A percentile compares a stretch with the other conserved stretches of the same genome.
Evolutionary conservation across 257 asterid species (phyloP).

Genomic region (Linderniella brevidens): DNA sequence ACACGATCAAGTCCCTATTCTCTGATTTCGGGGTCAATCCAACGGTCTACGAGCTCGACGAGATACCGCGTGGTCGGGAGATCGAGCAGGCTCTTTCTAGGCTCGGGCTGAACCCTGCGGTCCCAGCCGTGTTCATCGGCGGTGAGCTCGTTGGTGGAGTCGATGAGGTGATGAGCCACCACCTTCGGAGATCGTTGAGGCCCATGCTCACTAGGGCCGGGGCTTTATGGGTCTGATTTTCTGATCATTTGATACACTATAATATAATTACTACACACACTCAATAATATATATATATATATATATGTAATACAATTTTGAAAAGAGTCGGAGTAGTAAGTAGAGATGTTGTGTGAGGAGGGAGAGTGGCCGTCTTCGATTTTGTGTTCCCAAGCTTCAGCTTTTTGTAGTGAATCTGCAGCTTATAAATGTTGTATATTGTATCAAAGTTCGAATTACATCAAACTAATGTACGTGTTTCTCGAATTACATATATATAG

Average conservation of each 20-base stretch:
- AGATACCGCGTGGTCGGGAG: conserved; percentile 18
- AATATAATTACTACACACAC: neutral
- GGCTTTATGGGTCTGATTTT: conserved; percentile 29
- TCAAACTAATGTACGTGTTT: too few species aligned
- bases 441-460: too few species aligned
- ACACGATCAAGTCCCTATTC: conserved; percentile 24
- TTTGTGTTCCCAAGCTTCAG: too few species aligned
- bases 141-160: conserved; percentile 41
- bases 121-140: conserved; percentile 57
- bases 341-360: too few species aligned
- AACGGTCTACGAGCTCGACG: conserved; percentile 24
- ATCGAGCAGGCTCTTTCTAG: conserved; percentile 32
- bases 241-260: neutral
- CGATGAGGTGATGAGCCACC: conserved; percentile 45
- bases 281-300: neutral
- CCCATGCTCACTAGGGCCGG: conserved; percentile 39
- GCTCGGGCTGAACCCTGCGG: conserved; percentile 38
- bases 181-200: conserved; percentile 27
- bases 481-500: too few species aligned
- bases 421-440: too few species aligned
- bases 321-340: too few species aligned
- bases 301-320: neutral
- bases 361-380: too few species aligned
- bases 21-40: conserved; percentile 51
- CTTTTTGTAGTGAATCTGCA: too few species aligned